A percentile compares a stretch with the other conserved stretches of the same genome.
Evolutionary conservation across 2,329 filamentous ascomycete species (phyloP).

Genomic region (Monosporascus sp.): DNA sequence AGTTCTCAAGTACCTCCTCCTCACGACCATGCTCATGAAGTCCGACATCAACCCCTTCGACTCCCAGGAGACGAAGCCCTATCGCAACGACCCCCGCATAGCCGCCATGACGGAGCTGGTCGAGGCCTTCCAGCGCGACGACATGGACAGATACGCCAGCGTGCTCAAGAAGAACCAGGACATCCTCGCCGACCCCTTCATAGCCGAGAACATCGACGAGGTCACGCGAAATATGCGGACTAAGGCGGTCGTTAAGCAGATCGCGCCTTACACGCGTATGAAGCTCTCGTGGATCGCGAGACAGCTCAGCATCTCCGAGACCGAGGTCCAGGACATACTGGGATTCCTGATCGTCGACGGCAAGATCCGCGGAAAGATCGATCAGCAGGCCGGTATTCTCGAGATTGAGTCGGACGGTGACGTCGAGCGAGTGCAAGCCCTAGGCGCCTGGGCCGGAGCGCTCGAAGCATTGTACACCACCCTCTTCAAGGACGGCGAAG

Average conservation of each 20-base stretch:
- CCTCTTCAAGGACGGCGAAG: conserved; percentile 63
- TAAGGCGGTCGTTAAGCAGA: conserved; percentile 87
- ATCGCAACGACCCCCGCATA: conserved; percentile 91
- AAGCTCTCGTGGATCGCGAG: conserved; percentile 81
- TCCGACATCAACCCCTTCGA: conserved; percentile 98
- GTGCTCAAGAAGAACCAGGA: conserved; percentile 85
- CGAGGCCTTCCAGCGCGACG: conserved; percentile 91
- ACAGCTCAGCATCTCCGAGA: conserved; percentile 81
- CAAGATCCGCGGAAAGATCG: conserved; percentile 80
- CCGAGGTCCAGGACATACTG: conserved; percentile 92
- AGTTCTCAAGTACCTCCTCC: conserved; percentile 91
- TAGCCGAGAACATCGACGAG: conserved; percentile 98
- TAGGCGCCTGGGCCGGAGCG: conserved; percentile 66
- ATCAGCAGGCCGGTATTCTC: conserved; percentile 80
- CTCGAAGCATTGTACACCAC: conserved; percentile 64
- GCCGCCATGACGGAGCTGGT: conserved; percentile 96
- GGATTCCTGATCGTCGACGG: conserved; percentile 89
- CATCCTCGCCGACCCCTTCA: conserved; percentile 86
- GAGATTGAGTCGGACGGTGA: conserved; percentile 73
- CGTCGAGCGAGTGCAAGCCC: conserved; percentile 65
- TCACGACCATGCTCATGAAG: conserved; percentile 98
- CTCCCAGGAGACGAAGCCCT: conserved; percentile 97
- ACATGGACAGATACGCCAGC: conserved; percentile 85
- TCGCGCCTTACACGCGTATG: conserved; percentile 92
- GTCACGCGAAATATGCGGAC: conserved; percentile 97